These are phyloP conservation scores for Suhomyces tanzawaensis DNA, from an alignment of 805 yeast genomes.

Conservation along the genomic window DNA sequence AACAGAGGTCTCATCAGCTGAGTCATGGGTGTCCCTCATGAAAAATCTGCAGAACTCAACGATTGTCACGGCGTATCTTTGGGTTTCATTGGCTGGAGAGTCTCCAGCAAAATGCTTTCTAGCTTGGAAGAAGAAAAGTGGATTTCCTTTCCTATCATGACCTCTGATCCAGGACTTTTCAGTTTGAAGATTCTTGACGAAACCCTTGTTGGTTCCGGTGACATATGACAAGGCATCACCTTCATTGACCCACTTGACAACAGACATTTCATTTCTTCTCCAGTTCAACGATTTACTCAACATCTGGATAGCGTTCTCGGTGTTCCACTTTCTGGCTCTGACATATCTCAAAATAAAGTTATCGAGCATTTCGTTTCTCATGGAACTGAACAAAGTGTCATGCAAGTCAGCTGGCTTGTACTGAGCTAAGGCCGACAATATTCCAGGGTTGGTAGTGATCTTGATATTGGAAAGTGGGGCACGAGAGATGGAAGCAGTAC, in stretches of 20 bases:
- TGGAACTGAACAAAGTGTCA: constrained; percentile 52
- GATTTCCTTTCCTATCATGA: constrained; percentile 67
- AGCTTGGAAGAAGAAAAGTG: constrained; percentile 80
- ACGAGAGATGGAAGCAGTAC: background rate
- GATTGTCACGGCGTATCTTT: constrained; percentile 67
- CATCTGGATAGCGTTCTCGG: constrained; percentile 68
- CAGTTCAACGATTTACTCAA: constrained; percentile 69
- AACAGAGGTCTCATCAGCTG: constrained; percentile 77
- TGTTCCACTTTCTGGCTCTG: constrained; percentile 85
- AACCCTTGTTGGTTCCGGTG: constrained; percentile 39
- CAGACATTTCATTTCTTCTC: constrained; percentile 61
- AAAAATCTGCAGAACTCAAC: constrained; percentile 83
- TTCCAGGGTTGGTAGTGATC: constrained; percentile 28
- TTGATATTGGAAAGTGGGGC: constrained; percentile 1
- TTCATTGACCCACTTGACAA: constrained; percentile 58
- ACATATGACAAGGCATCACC: constrained; percentile 69
- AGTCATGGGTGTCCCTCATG: constrained; percentile 54
- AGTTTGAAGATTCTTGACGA: constrained; percentile 53
- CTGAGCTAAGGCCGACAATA: constrained; percentile 50
- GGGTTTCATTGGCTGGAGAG: constrained; percentile 62
- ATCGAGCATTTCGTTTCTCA: constrained; percentile 81
- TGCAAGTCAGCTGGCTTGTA: constrained; percentile 52
- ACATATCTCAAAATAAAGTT: constrained; percentile 70
- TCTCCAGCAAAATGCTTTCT: constrained; percentile 58
- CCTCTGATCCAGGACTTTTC: constrained; percentile 79